These are phyloP conservation scores for Goffeauzyma gilvescens DNA, from an alignment of 768 basidiomycete genomes.

Conservation along the genomic window DNA sequence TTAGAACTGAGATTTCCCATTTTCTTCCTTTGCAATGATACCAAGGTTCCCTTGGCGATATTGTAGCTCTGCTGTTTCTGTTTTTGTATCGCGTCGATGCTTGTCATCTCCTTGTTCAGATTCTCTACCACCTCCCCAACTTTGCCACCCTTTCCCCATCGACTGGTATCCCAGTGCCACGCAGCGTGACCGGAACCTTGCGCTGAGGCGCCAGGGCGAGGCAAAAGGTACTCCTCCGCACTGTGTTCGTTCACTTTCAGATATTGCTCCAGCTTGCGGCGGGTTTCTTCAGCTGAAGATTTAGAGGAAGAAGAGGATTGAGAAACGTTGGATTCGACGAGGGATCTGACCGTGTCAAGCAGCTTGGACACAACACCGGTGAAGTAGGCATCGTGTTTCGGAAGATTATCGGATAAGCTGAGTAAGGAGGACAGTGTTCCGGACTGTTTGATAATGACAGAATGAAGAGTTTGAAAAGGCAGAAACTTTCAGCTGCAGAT, in stretches of 20 bases:
- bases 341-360: slow-evolving; percentile 77
- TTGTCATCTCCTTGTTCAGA: slow-evolving; percentile 78
- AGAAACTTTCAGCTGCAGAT: too few relatives aligned
- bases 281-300: too few relatives aligned
- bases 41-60: slow-evolving; percentile 74
- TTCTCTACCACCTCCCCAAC: slow-evolving; percentile 68
- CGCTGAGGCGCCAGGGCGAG: slow-evolving; percentile 15
- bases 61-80: slow-evolving; percentile 79
- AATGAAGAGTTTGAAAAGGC: too few relatives aligned
- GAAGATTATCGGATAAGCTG: slow-evolving; percentile 71
- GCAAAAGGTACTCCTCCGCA: slow-evolving; percentile 60
- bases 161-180: slow-evolving; percentile 87
- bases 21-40: slow-evolving; percentile 85
- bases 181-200: slow-evolving; percentile 29
- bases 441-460: slow-evolving; percentile 43
- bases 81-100: slow-evolving; percentile 88
- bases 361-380: slow-evolving; percentile 74
- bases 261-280: slow-evolving; percentile 10
- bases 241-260: slow-evolving; percentile 62
- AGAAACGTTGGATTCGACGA: too few relatives aligned
- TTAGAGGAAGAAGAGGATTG: too few relatives aligned
- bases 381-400: slow-evolving; percentile 77
- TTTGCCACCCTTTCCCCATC: slow-evolving; percentile 67
- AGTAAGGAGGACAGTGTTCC: slow-evolving; percentile 83
- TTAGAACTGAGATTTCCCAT: slow-evolving; percentile 91